Percentiles rank a stretch among this genome's conserved stretches.
Evolutionary conservation across 306 rosid genomes (phyloP).

Genomic region (Dalbergia cultrata): DNA sequence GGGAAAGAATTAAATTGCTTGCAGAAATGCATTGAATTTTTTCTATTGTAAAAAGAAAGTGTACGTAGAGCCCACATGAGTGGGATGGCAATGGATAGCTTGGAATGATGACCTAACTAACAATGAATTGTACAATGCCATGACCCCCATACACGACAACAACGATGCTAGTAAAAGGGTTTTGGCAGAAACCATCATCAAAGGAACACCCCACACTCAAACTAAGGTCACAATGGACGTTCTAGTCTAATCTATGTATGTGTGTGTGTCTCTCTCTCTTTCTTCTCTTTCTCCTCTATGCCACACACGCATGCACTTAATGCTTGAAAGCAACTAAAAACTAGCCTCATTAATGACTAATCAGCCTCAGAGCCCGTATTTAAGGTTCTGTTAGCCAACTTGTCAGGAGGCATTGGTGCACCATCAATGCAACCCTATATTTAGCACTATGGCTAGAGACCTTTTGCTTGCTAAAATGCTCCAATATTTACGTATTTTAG

Average conservation of each 20-base stretch:
- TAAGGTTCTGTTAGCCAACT: constrained; percentile 51
- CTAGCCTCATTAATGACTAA: constrained; percentile 57
- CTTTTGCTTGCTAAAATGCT: background rate
- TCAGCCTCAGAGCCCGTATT: constrained; percentile 44
- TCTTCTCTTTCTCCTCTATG: background rate
- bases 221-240: constrained; percentile 30
- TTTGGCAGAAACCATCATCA: constrained; percentile 17
- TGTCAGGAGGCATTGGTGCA: constrained; percentile 53
- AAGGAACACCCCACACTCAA: constrained; percentile 22
- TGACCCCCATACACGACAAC: constrained; percentile 8
- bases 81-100: constrained; percentile 53
- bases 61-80: constrained; percentile 56
- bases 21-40: constrained; percentile 43
- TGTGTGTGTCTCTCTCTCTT: background rate
- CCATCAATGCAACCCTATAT: constrained; percentile 59
- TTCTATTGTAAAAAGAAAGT: constrained; percentile 31
- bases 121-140: constrained; percentile 36
- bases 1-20: background rate
- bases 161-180: background rate
- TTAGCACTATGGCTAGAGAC: constrained; percentile 29
- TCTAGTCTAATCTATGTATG: background rate
- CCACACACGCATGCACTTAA: constrained; percentile 39
- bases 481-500: background rate
- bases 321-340: constrained; percentile 62
- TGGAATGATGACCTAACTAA: constrained; percentile 65